Percentiles rank a stretch among this genome's conserved stretches.
Evolutionary conservation across 257 asterid species (phyloP).

Genomic region (Solanum okadae): DNA sequence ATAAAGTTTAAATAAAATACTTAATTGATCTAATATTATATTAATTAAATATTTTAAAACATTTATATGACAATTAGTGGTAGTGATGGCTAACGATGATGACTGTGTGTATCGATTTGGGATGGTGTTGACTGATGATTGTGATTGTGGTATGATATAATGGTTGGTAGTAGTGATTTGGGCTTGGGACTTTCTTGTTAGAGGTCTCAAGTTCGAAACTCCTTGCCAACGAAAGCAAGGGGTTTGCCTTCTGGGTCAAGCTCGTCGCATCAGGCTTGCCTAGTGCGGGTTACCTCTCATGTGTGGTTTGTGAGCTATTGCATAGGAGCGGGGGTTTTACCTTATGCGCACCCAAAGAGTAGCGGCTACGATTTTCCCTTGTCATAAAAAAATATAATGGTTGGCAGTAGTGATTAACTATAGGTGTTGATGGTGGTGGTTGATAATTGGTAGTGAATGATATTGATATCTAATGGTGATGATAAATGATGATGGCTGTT

Average conservation of each 20-base stretch:
- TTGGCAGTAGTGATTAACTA: no score
- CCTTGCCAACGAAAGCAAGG: not conserved
- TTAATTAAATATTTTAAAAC: no score
- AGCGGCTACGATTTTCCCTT: no score
- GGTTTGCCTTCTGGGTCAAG: not conserved
- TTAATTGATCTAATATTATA: not conserved
- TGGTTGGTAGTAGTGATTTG: not conserved
- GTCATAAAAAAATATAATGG: not conserved
- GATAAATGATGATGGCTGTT: not conserved
- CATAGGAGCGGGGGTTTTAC: not conserved
- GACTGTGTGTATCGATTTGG: not conserved
- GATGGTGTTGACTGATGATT: not conserved
- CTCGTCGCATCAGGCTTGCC: not conserved
- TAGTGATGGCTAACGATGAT: not conserved
- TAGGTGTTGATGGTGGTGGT: not conserved
- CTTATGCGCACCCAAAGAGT: no score
- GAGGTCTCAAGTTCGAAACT: not conserved
- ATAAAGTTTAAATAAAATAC: not conserved
- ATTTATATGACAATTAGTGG: not conserved
- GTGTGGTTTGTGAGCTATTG: not conserved
- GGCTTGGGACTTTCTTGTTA: not conserved
- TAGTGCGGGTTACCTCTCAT: not conserved
- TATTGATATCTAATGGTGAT: not conserved
- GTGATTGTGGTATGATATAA: not conserved
- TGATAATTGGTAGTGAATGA: not conserved